A percentile compares a stretch with the other conserved stretches of the same genome.
phyloP scores from a whole-genome alignment of 2,329 filamentous ascomycete genomes.

The Triangularia verruculosa region DNA sequence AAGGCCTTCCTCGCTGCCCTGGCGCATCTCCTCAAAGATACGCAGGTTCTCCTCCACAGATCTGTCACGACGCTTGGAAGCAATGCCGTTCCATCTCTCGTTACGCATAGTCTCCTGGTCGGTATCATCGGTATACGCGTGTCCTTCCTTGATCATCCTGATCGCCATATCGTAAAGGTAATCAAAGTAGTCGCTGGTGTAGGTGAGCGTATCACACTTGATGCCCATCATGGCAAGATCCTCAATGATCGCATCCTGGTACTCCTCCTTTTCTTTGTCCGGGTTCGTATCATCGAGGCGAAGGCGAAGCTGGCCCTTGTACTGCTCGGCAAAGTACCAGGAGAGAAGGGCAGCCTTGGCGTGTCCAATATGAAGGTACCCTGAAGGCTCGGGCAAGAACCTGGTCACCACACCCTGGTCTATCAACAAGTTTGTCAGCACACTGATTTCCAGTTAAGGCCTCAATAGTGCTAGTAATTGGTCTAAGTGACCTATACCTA shows the following conservation, averaged over 20 bases:
- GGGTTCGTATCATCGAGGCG: conserved; percentile 98
- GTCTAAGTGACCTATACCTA: no score
- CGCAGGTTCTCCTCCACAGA: conserved; percentile 78
- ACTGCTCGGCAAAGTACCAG: conserved; percentile 94
- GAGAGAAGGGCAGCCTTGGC: conserved; percentile 72
- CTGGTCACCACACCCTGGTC: conserved; percentile 87
- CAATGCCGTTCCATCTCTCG: conserved; percentile 78
- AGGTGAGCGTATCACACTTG: conserved; percentile 79
- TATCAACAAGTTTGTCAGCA: background rate
- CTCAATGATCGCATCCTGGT: conserved; percentile 87
- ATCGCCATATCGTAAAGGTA: conserved; percentile 83
- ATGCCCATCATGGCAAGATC: conserved; percentile 90
- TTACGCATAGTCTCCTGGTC: conserved; percentile 83
- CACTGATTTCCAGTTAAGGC: background rate
- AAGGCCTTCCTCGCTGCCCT: conserved; percentile 71
- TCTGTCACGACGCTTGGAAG: conserved; percentile 76
- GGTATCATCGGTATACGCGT: conserved; percentile 94
- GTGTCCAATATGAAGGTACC: conserved; percentile 93
- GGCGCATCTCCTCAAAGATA: conserved; percentile 92
- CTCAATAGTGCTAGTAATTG: no score
- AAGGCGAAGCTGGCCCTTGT: conserved; percentile 85
- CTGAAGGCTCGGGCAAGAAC: conserved; percentile 92
- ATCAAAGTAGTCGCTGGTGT: conserved; percentile 95
- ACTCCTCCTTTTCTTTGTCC: conserved; percentile 95
- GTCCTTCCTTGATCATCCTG: conserved; percentile 78